phyloP scores from a whole-genome alignment of 1,284 basidiomycete species.

The Naganishia albida region DNA sequence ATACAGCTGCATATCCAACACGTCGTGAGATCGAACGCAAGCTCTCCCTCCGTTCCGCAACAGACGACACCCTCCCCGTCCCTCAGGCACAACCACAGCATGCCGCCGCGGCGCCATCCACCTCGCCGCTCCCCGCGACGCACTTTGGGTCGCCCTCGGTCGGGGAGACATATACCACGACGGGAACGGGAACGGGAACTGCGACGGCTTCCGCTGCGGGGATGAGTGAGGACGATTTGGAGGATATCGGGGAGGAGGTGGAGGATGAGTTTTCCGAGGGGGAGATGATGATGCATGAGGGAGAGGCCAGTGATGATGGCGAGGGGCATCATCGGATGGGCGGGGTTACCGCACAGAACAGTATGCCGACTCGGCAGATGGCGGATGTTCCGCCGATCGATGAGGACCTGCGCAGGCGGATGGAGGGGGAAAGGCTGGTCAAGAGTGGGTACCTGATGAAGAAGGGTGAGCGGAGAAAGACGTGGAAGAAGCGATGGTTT shows the following conservation, averaged over 20 bases:
- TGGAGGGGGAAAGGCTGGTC: conserved; percentile 73
- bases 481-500: conserved; percentile 99
- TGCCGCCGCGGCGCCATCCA: conserved; percentile 33
- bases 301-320: conserved; percentile 39
- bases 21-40: conserved; percentile 83
- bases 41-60: conserved; percentile 67
- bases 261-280: conserved; percentile 68
- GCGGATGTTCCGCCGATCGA: conserved; percentile 46
- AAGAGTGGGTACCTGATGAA: conserved; percentile 92
- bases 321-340: conserved; percentile 40
- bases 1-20: conserved; percentile 64
- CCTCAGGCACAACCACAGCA: conserved; percentile 52
- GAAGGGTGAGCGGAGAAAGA: conserved; percentile 95
- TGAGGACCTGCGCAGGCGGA: conserved; percentile 60
- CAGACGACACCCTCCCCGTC: conserved; percentile 38
- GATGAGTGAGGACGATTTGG: conserved; percentile 70
- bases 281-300: conserved; percentile 63
- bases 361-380: not conserved
- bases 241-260: conserved; percentile 57
- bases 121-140: conserved; percentile 28
- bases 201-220: conserved; percentile 63
- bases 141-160: conserved; percentile 43
- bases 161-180: conserved; percentile 34
- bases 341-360: not conserved
- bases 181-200: conserved; percentile 14